phyloP scores from a whole-genome alignment of 192 early-diverging fungal genomes.

The Backusella liffmaniae region DNA sequence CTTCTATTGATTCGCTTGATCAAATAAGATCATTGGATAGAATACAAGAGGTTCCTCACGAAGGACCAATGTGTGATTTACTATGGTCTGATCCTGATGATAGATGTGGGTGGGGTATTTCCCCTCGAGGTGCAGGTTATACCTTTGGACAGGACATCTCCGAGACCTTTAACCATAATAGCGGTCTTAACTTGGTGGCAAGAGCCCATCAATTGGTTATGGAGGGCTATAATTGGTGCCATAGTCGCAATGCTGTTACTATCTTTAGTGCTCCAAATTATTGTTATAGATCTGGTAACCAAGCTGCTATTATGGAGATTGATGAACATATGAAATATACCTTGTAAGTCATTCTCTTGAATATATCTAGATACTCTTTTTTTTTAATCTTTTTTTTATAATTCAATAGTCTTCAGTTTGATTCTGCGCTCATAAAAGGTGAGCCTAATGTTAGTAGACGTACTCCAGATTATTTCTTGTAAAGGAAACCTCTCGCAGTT shows the following conservation, averaged over 20 bases:
- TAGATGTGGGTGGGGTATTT: constrained; percentile 84
- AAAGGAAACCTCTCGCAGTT: constrained; percentile 20
- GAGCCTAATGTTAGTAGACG: constrained; percentile 97
- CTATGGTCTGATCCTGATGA: constrained; percentile 90
- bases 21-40: constrained; percentile 95
- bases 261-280: constrained; percentile 99
- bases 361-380: neutral
- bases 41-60: constrained; percentile 87
- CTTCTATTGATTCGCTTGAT: constrained; percentile 91
- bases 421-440: constrained; percentile 93
- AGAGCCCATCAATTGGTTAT: constrained; percentile 91
- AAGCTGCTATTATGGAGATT: constrained; percentile 99
- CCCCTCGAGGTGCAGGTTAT: constrained; percentile 85
- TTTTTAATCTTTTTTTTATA: neutral
- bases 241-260: constrained; percentile 97
- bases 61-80: constrained; percentile 86
- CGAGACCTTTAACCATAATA: constrained; percentile 90
- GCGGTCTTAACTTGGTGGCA: constrained; percentile 94
- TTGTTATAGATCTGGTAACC: constrained; percentile 99
- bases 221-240: constrained; percentile 98
- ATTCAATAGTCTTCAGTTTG: constrained; percentile 80
- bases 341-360: constrained; percentile 61
- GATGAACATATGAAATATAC: constrained; percentile 99
- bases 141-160: constrained; percentile 90
- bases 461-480: constrained; percentile 98